Evolutionary conservation across 208 protist genomes (phyloP).

Genomic region (Lotmaria passim): DNA sequence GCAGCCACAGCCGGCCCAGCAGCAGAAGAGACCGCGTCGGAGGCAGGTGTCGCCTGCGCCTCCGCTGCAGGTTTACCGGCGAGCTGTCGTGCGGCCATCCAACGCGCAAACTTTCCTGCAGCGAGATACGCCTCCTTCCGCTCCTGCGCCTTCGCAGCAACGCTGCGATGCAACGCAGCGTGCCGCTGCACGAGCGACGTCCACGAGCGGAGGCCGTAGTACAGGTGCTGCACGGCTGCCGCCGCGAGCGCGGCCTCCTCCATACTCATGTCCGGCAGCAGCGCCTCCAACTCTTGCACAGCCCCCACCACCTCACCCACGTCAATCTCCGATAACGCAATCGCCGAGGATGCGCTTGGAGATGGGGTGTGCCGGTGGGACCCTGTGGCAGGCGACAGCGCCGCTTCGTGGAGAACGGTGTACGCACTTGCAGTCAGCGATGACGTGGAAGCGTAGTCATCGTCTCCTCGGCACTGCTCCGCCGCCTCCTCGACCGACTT

Average conservation of each 20-base stretch:
- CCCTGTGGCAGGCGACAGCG: background rate
- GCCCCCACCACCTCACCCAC: conserved; percentile 12
- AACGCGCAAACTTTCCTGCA: conserved; percentile 19
- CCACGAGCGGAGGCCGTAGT: conserved; percentile 28
- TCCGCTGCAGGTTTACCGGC: background rate
- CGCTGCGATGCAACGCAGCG: conserved; percentile 17
- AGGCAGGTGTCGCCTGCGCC: background rate
- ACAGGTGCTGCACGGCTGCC: conserved; percentile 27
- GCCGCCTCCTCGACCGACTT: background rate
- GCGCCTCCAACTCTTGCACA: conserved; percentile 18
- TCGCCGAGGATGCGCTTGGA: background rate
- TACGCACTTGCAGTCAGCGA: conserved; percentile 10
- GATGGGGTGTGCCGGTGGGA: background rate
- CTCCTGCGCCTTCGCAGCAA: conserved; percentile 26
- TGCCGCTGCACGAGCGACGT: conserved; percentile 3
- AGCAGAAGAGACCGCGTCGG: background rate
- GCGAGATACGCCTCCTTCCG: conserved; percentile 25
- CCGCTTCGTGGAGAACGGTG: background rate
- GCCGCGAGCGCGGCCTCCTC: conserved; percentile 40
- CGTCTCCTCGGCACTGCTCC: background rate
- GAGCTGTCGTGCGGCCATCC: conserved; percentile 13
- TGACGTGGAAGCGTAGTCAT: background rate
- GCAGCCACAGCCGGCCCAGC: too few relatives aligned
- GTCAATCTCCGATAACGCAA: background rate
- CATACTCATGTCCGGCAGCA: conserved; percentile 28